phyloP scores from a whole-genome alignment of 2,329 filamentous ascomycete genomes.

The Aspergillus alliaceus region DNA sequence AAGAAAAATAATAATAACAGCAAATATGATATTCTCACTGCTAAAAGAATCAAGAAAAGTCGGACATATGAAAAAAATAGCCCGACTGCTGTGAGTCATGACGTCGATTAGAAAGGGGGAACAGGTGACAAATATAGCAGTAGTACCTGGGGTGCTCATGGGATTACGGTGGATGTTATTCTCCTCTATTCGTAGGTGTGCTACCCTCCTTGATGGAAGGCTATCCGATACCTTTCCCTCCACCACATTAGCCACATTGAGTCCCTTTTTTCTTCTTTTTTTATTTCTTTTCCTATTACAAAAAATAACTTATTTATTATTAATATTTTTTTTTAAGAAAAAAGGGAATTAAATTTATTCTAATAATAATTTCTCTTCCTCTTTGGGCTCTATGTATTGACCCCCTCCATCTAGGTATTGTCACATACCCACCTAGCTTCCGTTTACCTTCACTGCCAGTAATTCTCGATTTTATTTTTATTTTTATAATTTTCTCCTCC shows the following conservation, averaged over 20 bases:
- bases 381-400: neutral
- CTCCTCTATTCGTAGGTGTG: slow-evolving; percentile 22
- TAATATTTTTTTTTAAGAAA: neutral
- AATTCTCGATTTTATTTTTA: slow-evolving; percentile 12
- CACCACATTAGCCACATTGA: slow-evolving; percentile 7
- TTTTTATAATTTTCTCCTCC: neutral
- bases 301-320: neutral
- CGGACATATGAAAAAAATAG: slow-evolving; percentile 5
- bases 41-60: neutral
- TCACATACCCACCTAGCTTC: slow-evolving; percentile 2
- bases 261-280: neutral
- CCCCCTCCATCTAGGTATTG: too few species aligned
- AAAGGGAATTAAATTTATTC: too few species aligned
- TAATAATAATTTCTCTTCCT: neutral
- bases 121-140: slow-evolving; percentile 25
- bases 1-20: neutral
- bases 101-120: slow-evolving; percentile 12
- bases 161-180: slow-evolving; percentile 21
- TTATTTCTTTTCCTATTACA: neutral
- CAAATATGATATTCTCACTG: neutral
- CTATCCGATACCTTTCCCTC: slow-evolving; percentile 14
- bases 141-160: slow-evolving; percentile 27
- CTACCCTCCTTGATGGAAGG: slow-evolving; percentile 21
- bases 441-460: slow-evolving; percentile 14
- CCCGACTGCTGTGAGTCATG: slow-evolving; percentile 26